phyloP scores from a whole-genome alignment of 768 basidiomycete genomes.

The Cystofilobasidium bisporidii region DNA sequence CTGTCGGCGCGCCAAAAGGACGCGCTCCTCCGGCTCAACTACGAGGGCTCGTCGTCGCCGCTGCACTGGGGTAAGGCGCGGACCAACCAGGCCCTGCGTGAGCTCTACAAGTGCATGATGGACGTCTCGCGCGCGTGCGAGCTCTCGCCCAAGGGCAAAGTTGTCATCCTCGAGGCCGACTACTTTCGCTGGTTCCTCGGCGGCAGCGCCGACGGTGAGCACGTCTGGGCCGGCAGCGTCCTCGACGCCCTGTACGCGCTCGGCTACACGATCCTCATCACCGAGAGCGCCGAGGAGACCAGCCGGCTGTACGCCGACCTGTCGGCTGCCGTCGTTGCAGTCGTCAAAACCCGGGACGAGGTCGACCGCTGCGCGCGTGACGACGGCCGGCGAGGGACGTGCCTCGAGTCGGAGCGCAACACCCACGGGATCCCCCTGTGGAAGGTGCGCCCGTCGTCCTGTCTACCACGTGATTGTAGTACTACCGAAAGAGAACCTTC shows the following conservation, averaged over 20 bases:
- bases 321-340: constrained; percentile 15
- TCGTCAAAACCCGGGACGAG: constrained; percentile 69
- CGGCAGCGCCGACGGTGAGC: constrained; percentile 22
- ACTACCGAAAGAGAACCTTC: no score
- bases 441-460: constrained; percentile 24
- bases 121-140: constrained; percentile 17
- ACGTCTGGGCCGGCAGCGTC: constrained; percentile 24
- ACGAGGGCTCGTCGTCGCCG: not conserved
- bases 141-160: constrained; percentile 1
- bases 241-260: constrained; percentile 9
- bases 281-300: constrained; percentile 17
- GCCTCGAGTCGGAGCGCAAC: constrained; percentile 18
- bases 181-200: constrained; percentile 21
- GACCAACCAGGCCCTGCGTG: constrained; percentile 2
- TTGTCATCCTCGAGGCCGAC: constrained; percentile 26
- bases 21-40: constrained; percentile 3
- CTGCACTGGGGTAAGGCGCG: constrained; percentile 6
- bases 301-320: constrained; percentile 19
- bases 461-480: no score
- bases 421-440: constrained; percentile 24
- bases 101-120: constrained; percentile 11
- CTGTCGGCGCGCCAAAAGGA: constrained; percentile 20
- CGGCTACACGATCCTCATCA: constrained; percentile 24
- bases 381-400: constrained; percentile 7
- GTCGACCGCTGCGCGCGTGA: constrained; percentile 69